Evolutionary conservation across 1,284 basidiomycete species (phyloP).

Genomic region (Leccinum ponderosum): DNA sequence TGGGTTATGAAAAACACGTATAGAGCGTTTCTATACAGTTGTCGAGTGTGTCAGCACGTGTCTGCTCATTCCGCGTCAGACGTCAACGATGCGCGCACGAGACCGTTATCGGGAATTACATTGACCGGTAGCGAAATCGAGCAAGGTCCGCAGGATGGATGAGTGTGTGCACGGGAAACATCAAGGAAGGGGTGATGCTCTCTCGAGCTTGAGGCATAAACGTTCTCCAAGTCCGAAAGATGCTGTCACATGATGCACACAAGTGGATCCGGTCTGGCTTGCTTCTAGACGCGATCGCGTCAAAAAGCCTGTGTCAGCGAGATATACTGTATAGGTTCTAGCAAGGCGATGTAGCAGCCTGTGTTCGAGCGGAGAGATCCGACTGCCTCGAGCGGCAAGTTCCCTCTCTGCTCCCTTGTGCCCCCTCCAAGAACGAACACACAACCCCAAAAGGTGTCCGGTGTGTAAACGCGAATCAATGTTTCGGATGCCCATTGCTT

Average conservation of each 20-base stretch:
- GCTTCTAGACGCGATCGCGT: constrained; percentile 12
- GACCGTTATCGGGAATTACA: constrained; percentile 29
- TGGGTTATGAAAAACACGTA: constrained; percentile 29
- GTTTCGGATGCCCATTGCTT: neutral
- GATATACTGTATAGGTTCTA: constrained; percentile 3
- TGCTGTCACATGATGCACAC: constrained; percentile 16
- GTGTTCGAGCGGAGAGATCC: constrained; percentile 6
- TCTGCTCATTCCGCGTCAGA: constrained; percentile 2
- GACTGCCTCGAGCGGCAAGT: constrained; percentile 6
- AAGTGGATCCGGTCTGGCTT: constrained; percentile 1
- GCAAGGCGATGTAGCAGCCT: neutral
- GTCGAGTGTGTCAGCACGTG: constrained; percentile 9
- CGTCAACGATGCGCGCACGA: constrained; percentile 17
- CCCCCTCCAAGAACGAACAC: neutral
- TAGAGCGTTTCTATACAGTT: constrained; percentile 8
- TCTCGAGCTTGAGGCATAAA: constrained; percentile 28
- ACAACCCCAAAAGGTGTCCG: constrained; percentile 6
- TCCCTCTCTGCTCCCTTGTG: neutral
- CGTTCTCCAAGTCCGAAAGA: constrained; percentile 28
- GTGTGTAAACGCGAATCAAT: constrained; percentile 1
- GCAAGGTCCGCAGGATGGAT: constrained; percentile 25
- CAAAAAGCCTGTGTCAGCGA: constrained; percentile 2
- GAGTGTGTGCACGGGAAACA: constrained; percentile 5
- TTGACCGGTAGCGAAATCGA: constrained; percentile 9
- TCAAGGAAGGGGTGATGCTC: constrained; percentile 8